Base-by-base conservation (phyloP, 2,329 filamentous ascomycete genomes). In the Calonectria pseudoreteaudii region DNA sequence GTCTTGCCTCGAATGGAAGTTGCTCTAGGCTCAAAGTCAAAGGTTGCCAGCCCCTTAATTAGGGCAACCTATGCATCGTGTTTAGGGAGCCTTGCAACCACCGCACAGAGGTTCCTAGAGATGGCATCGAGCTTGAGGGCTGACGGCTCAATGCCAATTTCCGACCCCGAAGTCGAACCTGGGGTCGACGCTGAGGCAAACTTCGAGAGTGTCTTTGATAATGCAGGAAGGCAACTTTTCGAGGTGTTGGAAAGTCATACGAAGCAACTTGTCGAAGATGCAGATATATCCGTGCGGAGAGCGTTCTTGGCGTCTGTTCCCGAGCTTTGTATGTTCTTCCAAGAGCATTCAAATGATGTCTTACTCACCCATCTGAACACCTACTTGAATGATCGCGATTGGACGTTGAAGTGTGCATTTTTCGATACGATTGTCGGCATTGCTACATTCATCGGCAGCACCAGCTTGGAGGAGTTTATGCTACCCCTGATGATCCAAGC, bases 351-450 rank as follows among this genome's bases (percentile, higher is more conserved):
- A 1, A 98, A 97, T 82, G 97, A 99, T 81, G 95, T 99, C n/a
- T 93, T 99, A 20, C 87, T 99, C 28, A 98, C 95, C 38, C 97
- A 99, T 85, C 88, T 99, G 34, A 98, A 98, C 81, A 99, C 97
- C 0, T 99, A 99, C 80, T 86, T 99, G 11, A 99, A 99, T 78
- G 97, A 98, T 80, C 92, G 94, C 52, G 96, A 99, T 82, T 99
- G 97, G 97, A 95, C 95, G 83, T 87, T 99, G 38, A 98, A 98
- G 83, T 98, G 95, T 80, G 95, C 96, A 3, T 98, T 98, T 82
- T 98, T 99, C 80, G 96, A 98, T 81, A 95, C 95, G 0, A 95
- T 98, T 31, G 95, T 98, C 20, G 96, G 96, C 4, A 96, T 99
- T 76, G 95, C 96, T 5, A 92, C 94, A 1, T 98, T 98, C 78